phyloP scores from a whole-genome alignment of 176 grass and related monocot species.

The Aegilops bicornis region DNA sequence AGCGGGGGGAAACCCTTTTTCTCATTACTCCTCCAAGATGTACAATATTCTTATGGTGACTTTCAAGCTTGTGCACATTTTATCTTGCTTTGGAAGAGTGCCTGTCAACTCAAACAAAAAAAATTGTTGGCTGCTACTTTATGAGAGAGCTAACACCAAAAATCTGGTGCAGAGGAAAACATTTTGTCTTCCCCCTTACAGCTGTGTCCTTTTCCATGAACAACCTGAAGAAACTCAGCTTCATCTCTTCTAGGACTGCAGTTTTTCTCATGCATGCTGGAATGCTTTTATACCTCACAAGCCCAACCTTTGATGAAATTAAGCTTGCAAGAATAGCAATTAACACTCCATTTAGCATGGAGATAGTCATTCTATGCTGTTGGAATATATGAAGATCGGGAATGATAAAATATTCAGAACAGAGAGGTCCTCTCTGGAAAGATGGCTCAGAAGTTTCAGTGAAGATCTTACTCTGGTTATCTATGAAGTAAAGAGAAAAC shows the following conservation, averaged over 20 bases:
- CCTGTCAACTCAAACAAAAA: not conserved
- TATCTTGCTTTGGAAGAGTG: not conserved
- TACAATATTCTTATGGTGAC: not conserved
- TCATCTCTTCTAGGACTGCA: not conserved
- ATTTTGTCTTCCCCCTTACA: not conserved
- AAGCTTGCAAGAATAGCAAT: not conserved
- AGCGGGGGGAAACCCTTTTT: no score
- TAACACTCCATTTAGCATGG: not conserved
- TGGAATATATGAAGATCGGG: not conserved
- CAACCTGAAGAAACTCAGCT: not conserved
- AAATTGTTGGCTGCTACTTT: not conserved
- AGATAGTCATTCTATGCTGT: not conserved
- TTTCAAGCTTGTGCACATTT: not conserved
- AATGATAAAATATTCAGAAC: not conserved
- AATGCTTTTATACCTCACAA: not conserved
- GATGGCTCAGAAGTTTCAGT: not conserved
- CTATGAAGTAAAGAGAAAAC: not conserved
- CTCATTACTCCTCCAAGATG: not conserved
- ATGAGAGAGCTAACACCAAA: not conserved
- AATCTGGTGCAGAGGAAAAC: not conserved
- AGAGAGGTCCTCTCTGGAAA: not conserved
- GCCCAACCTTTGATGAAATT: no score
- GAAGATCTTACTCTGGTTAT: not conserved
- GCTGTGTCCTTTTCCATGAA: not conserved
- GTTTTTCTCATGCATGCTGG: not conserved